Base-by-base conservation (phyloP, 2,329 filamentous ascomycete genomes). In the Colletotrichum sp. region DNA sequence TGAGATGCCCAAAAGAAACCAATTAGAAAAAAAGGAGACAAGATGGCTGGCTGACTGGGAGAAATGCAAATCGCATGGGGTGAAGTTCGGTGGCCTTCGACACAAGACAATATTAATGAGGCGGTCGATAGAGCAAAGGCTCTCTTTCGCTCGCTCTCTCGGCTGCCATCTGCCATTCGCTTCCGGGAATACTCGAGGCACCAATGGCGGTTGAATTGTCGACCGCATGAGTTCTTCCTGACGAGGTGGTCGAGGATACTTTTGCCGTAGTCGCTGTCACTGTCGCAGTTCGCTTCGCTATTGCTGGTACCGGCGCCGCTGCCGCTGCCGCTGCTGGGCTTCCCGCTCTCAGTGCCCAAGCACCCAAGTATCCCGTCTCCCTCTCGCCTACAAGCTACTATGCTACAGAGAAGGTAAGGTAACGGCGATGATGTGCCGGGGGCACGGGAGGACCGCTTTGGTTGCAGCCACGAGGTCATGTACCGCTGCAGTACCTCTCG, bases 391-490 rank as follows among this genome's bases (percentile, higher is more conserved):
- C 6, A 6, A 3, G 28, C 28, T 30, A 30, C 28, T 30, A 18
- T 10, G 39, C 16, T 49, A 49, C 18, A 49, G 39, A 49, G 39
- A 49, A 49, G 39, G 39, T n/a, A n/a, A 52, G 44, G 44, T 52
- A 52, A 60, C 26, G 66, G 66, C 21, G 66, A 55, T 34, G 69
- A 69, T 69, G 39, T 63, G 64, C 73, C 32, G 64, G 73, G 73
- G 70, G 9, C 64, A 52, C 64, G 70, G 64, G 59, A 74, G 49
- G 72, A 52, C 68, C 57, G 21, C 64, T 72, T 59, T 64, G 64
- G 64, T 64, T 65, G 74, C 74, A 72, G 70, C 74, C 74, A 76
- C 74, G 65, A 76, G 74, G 74, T 36, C 34, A 55, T 73, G 74
- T 76, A 76, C 65, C 65, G 59, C 65, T 74, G 64, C 74, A 69